These are phyloP conservation scores for Dinochytrium kinnereticum DNA, from an alignment of 371 early-diverging fungal genomes.

Conservation along the genomic window DNA sequence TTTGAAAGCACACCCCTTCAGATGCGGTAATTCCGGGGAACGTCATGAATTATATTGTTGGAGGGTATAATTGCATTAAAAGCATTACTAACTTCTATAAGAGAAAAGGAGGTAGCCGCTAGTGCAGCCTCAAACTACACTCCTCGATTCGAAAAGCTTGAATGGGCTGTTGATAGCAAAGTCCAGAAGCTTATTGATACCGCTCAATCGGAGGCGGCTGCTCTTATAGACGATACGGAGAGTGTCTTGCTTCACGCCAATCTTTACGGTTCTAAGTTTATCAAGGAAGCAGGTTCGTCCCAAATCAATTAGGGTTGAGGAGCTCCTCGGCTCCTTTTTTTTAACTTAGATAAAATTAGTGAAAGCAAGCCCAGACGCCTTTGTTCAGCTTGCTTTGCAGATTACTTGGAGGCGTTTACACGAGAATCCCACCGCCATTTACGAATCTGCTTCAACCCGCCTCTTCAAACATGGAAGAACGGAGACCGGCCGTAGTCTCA, in stretches of 20 bases:
- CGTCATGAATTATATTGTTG: slow-evolving; percentile 69
- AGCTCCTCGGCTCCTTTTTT: not conserved
- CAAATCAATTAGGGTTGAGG: not conserved
- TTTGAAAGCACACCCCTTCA: slow-evolving; percentile 68
- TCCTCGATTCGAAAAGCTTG: slow-evolving; percentile 37
- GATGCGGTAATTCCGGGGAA: slow-evolving; percentile 90
- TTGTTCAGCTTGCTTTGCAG: slow-evolving; percentile 86
- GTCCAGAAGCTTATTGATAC: slow-evolving; percentile 55
- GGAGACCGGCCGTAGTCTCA: slow-evolving; percentile 80
- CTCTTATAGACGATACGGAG: slow-evolving; percentile 65
- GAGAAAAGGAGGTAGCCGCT: slow-evolving; percentile 43
- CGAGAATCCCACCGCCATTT: slow-evolving; percentile 31
- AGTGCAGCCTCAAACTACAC: slow-evolving; percentile 12
- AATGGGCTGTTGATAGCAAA: slow-evolving; percentile 59
- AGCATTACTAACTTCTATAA: slow-evolving; percentile 5
- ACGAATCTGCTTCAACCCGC: slow-evolving; percentile 80
- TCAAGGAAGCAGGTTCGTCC: slow-evolving; percentile 68
- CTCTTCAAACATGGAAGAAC: slow-evolving; percentile 81
- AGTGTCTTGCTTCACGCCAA: slow-evolving; percentile 54
- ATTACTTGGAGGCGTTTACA: slow-evolving; percentile 80
- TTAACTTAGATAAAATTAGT: slow-evolving; percentile 30
- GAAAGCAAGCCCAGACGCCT: slow-evolving; percentile 83
- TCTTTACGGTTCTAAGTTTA: slow-evolving; percentile 65
- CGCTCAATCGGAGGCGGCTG: slow-evolving; percentile 61
- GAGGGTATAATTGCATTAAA: no score